Base-by-base conservation (phyloP, 2,329 filamentous ascomycete genomes). In the Elsinoe perseae region DNA sequence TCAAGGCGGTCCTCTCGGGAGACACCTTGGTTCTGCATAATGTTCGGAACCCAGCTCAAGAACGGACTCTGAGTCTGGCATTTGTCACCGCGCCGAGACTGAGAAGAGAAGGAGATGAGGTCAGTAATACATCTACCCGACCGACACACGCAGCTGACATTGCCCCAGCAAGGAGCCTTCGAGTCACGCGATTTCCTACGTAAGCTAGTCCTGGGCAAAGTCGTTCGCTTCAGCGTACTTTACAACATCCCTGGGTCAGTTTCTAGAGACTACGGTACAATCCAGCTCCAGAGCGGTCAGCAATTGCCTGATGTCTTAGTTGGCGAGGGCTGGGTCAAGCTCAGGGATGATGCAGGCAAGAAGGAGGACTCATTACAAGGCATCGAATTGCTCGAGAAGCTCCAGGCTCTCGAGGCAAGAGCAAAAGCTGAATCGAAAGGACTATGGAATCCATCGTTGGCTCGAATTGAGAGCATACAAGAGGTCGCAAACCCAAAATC, bases 1-100 rank as follows among this genome's bases (percentile, higher is more conserved):
- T 97, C 73, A 98, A 98, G 80, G 89, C 86, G 70, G 89, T 95
- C 64, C 77, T 95, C 67, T 96, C 91, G 67, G 93, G 93, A 66
- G 93, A 97, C 77, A 95, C 91, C 25, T 75, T 97, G 64, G 78
- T 97, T 62, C 77, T 97, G 66, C 83, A 85, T 65, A 89, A 87
- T 72, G 79, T 88, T 68, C 85, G 84, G 72, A 91, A 95, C 70
- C 86, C 87, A 32, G 79, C 82, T 62, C 82, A 86, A 71, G 93
- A 97, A 76, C 87, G 89, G 66, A 88, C 81, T 54, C 80, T 98
- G 65, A 95, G 90, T 67, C 79, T 98, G 62, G 93, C 93, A 65
- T 97, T 90, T 73, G 90, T 97, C 63, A 87, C 85, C 58, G 90
- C 91, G 50, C 93, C 93, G 2, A 85, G 91, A 68, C 71, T 96